Evolutionary conservation across 768 basidiomycete genomes (phyloP), one percentile per base, ranked within the genome.

Genomic region (Suillus subluteus): DNA sequence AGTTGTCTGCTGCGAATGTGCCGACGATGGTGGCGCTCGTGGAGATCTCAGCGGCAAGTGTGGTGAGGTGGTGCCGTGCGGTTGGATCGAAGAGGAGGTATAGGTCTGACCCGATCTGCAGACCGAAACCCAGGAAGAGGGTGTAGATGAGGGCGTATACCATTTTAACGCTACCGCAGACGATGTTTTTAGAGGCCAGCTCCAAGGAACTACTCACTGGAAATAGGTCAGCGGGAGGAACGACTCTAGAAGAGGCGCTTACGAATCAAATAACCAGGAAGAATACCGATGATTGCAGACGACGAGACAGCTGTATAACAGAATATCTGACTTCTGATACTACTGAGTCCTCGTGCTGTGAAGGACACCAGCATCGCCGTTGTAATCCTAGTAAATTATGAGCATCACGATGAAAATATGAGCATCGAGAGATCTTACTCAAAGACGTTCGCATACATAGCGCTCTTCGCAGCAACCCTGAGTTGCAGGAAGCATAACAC

Each of bases 271-370:
- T 91, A 96, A 1, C 93, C 95, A n/a, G 95, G 95, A 55, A 96
- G 84, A 67, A 97, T 95, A 44, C 92, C 88, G 40, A 96, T 92
- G 64, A 96, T 92, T 32, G 89, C 89, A 62, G 94, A 85, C 9
- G 93, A 95, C 1, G 95, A 95, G 66, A 97, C 91, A 4, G 96
- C 92, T 3, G 93, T 91, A 74, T 96, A 98, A 75, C 95, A 98
- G 78, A 98, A 97, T 61, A 92, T 83, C 59, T 89, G 84, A 61
- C 83, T 86, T 21, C 85, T 85, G 66, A 95, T 93, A 69, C 90
- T 91, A 67, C 93, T 91, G 41, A 98, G 79, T 11, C 89, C 95
- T 55, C 95, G 89, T 48, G 95, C 91, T 37, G 82, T 78, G 73
- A 95, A 93, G 0, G 94, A 94, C 62, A 95, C 88, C 40, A 92